These are phyloP conservation scores for Myxozyma udenii DNA, from an alignment of 805 yeast genomes.

Conservation along the genomic window DNA sequence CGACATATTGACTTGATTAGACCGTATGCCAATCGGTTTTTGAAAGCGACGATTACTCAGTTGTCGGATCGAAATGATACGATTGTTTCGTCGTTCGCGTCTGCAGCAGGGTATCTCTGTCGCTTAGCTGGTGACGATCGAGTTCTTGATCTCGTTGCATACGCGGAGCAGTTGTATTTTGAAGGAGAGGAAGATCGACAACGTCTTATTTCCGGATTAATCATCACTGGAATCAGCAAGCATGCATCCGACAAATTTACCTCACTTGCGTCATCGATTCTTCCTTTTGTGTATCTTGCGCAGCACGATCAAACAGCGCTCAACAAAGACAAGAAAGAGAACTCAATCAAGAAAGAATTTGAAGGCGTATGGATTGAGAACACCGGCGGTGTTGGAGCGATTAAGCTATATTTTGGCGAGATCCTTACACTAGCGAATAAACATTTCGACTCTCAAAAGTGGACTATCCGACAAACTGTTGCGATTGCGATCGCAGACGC, in stretches of 20 bases:
- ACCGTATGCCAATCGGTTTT: conserved; percentile 60
- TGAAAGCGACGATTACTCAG: conserved; percentile 57
- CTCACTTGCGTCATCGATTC: conserved; percentile 56
- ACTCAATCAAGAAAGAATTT: conserved; percentile 49
- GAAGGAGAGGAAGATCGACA: conserved; percentile 49
- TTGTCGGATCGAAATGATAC: conserved; percentile 69
- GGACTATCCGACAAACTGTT: conserved; percentile 63
- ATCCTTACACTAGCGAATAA: conserved; percentile 53
- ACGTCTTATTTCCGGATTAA: conserved; percentile 39
- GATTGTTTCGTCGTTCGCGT: conserved; percentile 70
- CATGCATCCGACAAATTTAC: conserved; percentile 68
- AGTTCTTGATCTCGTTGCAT: conserved; percentile 53
- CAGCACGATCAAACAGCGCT: conserved; percentile 50
- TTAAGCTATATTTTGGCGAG: conserved; percentile 66
- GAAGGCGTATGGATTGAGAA: conserved; percentile 75
- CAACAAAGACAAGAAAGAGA: conserved; percentile 34
- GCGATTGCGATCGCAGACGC: conserved; percentile 65
- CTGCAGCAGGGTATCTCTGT: conserved; percentile 74
- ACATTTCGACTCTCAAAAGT: conserved; percentile 56
- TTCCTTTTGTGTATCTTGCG: conserved; percentile 79
- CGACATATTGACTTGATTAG: conserved; percentile 49
- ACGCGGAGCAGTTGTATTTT: conserved; percentile 57
- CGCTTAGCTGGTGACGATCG: conserved; percentile 56
- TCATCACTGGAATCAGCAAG: conserved; percentile 55
- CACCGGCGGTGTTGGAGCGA: conserved; percentile 67